Conservation (phyloP, 176 grass and related monocot genomes). For the Dactylis glomerata region DNA sequence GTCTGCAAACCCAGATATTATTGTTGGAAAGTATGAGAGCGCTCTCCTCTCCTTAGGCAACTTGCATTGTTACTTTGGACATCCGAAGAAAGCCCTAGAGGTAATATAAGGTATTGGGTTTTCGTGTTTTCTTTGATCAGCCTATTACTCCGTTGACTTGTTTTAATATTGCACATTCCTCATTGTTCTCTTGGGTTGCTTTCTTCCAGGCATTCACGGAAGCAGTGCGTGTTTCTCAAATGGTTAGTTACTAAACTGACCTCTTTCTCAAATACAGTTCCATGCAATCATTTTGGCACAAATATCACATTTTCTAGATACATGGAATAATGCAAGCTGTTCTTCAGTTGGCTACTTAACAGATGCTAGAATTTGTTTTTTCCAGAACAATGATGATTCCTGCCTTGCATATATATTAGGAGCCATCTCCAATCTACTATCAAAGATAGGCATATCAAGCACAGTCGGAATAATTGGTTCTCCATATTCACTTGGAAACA, state of each 20-base stretch:
- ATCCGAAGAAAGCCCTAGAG: constrained; percentile 93
- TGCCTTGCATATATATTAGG: constrained; percentile 92
- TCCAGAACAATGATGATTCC: constrained; percentile 89
- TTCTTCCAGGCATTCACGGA: constrained; percentile 84
- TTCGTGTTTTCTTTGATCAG: neutral
- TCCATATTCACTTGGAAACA: constrained; percentile 72
- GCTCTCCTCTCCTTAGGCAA: constrained; percentile 90
- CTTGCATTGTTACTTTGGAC: constrained; percentile 92
- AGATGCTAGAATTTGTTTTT: constrained; percentile 28
- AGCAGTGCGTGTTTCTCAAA: constrained; percentile 95
- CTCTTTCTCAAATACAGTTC: constrained; percentile 12
- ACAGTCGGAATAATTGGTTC: constrained; percentile 72
- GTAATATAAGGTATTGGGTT: constrained; percentile 43
- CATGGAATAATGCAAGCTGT: neutral
- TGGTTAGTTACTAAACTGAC: constrained; percentile 52
- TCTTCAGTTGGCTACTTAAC: constrained; percentile 23
- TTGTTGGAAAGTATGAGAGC: constrained; percentile 87
- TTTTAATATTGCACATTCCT: constrained; percentile 27
- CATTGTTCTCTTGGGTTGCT: constrained; percentile 29
- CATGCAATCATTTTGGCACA: neutral
- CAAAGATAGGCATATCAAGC: constrained; percentile 74
- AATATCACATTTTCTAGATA: neutral
- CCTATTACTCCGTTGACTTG: neutral
- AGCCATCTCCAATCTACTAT: constrained; percentile 86
- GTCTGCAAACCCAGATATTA: constrained; percentile 57